Percentiles rank a stretch among this genome's conserved stretches.
Conservation (phyloP, 768 basidiomycete genomes). For the Wakefieldia striispora region DNA sequence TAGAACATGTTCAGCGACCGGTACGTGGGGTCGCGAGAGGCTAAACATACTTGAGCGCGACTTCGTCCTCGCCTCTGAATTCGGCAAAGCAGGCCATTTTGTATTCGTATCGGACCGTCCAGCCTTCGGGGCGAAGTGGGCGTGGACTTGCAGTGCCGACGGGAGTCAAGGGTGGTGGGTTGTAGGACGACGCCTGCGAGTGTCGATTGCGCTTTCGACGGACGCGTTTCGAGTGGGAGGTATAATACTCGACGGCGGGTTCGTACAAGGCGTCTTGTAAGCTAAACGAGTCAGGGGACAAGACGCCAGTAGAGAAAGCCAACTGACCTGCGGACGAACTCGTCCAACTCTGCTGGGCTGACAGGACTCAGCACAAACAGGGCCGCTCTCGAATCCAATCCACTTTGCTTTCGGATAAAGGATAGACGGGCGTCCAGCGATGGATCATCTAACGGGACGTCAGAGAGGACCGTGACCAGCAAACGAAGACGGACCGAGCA, state of each 20-base stretch:
- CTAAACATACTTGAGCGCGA: conserved; percentile 77
- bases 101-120: conserved; percentile 96
- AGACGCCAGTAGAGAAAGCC: neutral
- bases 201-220: conserved; percentile 87
- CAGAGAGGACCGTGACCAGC: too few species aligned
- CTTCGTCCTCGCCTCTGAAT: conserved; percentile 88
- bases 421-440: conserved; percentile 82
- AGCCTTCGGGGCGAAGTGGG: too few species aligned
- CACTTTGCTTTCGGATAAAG: conserved; percentile 82
- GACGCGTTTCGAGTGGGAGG: conserved; percentile 87
- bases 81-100: conserved; percentile 98
- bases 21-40: neutral
- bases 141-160: too few species aligned
- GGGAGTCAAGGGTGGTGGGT: too few species aligned
- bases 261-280: conserved; percentile 89
- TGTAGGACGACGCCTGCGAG: too few species aligned
- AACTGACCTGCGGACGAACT: conserved; percentile 81
- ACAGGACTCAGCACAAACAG: conserved; percentile 99
- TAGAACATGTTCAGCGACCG: conserved; percentile 30
- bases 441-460: too few species aligned
- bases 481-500: too few species aligned
- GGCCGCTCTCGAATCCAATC: conserved; percentile 87
- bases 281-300: conserved; percentile 44
- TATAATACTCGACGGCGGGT: conserved; percentile 90
- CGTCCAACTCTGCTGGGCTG: conserved; percentile 74